Percentiles rank a stretch among this genome's conserved stretches.
Evolutionary conservation across 306 rosid genomes (phyloP).

Genomic region (Erythrophleum fordii): DNA sequence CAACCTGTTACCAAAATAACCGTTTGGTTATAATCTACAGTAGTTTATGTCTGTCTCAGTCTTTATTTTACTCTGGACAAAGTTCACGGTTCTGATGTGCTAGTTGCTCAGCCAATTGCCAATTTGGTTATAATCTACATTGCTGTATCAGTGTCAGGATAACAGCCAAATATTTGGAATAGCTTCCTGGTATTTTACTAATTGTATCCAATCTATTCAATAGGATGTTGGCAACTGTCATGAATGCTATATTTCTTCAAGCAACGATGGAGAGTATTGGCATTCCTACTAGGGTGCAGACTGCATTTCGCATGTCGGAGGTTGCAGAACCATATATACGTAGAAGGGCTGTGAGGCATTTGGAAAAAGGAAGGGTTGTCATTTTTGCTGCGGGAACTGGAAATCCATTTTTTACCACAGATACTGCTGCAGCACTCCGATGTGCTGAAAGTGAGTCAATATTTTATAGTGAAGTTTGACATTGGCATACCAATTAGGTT

Average conservation of each 20-base stretch:
- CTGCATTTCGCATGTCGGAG: slow-evolving; percentile 98
- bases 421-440: slow-evolving; percentile 96
- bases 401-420: slow-evolving; percentile 97
- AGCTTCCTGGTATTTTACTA: slow-evolving; percentile 1
- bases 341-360: slow-evolving; percentile 93
- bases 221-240: slow-evolving; percentile 98
- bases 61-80: slow-evolving; percentile 1
- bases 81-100: not conserved
- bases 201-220: slow-evolving; percentile 28
- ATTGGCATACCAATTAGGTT: not conserved
- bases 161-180: not conserved
- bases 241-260: slow-evolving; percentile 98
- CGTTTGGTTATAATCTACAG: not conserved
- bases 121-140: slow-evolving; percentile 1
- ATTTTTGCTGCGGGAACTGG: slow-evolving; percentile 99
- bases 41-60: not conserved
- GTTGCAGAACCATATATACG: slow-evolving; percentile 98
- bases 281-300: slow-evolving; percentile 97
- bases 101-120: not conserved
- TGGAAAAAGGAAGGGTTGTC: slow-evolving; percentile 97
- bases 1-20: not conserved
- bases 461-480: not conserved
- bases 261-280: slow-evolving; percentile 99
- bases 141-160: not conserved
- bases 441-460: slow-evolving; percentile 92